Evolutionary conservation across 176 grass and related monocot species (phyloP).

Genomic region (Aegilops bicornis): DNA sequence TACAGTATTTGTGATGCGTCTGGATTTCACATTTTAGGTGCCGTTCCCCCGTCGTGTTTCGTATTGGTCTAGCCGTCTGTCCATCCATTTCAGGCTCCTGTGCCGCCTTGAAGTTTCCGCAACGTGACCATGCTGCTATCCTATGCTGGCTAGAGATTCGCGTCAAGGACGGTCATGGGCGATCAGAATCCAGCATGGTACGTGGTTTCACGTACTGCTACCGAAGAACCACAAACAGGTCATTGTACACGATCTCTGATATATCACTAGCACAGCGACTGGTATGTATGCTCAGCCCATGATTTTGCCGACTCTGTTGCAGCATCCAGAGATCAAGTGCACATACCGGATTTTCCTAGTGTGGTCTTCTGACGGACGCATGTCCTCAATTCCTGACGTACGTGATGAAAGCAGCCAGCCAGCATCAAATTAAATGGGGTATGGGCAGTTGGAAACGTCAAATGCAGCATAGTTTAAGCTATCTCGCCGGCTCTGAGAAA

Average conservation of each 20-base stretch:
- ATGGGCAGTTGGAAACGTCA: slow-evolving; percentile 12
- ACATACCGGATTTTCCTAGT: not conserved
- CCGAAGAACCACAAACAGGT: slow-evolving; percentile 34
- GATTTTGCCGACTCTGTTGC: not conserved
- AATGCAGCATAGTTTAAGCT: slow-evolving; percentile 39
- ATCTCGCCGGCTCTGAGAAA: slow-evolving; percentile 21
- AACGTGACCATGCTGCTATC: slow-evolving; percentile 25
- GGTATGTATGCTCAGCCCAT: not conserved
- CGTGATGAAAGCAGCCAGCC: not conserved
- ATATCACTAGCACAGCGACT: not conserved
- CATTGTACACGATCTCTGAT: not conserved
- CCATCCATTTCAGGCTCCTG: slow-evolving; percentile 7
- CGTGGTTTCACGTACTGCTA: slow-evolving; percentile 7
- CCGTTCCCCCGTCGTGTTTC: not conserved
- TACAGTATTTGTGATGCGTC: not conserved
- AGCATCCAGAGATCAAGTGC: not conserved
- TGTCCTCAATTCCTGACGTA: not conserved
- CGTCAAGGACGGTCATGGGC: slow-evolving; percentile 24
- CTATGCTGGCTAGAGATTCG: slow-evolving; percentile 10
- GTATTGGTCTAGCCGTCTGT: not conserved
- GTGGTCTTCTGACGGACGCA: not conserved
- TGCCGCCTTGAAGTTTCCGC: slow-evolving; percentile 1
- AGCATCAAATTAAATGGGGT: not conserved
- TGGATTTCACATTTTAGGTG: not conserved
- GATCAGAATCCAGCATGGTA: not conserved